Evolutionary conservation across 176 grass and related monocot genomes (phyloP), one percentile per base, ranked within the genome.

Genomic region (Dactylis glomerata): DNA sequence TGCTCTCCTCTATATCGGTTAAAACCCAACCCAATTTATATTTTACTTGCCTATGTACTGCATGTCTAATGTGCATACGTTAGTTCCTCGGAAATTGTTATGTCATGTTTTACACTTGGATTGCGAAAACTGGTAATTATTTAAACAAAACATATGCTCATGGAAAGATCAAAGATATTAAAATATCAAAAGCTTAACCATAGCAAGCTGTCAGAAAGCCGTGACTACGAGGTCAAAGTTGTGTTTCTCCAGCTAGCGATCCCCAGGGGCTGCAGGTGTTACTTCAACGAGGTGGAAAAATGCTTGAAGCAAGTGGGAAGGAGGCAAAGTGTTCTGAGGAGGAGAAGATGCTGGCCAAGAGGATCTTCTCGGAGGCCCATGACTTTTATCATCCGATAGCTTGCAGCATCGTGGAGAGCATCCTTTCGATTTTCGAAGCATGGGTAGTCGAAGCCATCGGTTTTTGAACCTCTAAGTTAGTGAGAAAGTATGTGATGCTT

Each of bases 271-370:
- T 98, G 93, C 87, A 93, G 91, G 63, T 88, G 91, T 50, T 95
- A 93, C 85, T 87, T 85, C 81, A 68, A 70, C 1, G 89, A 93
- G 80, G 89, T 93, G 22, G 96, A 95, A 82, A 95, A 78, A 82
- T 91, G 85, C 22, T 81, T 98, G 85, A 98, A 98, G 83, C 91
- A 95, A 69, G 96, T 98, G 16, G 96, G 96, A 15, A 93, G 91
- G 83, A 98, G 34, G 91, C 89, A 1, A 80, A 68, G 41, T 91
- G 91, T 45, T 92, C 91, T 1, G 68, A 75, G 1, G 87, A 87
- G 73, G 93, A 93, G 72, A 92, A 87, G 81, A 94, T 94, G 89
- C 76, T 94, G 76, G 92, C 92, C 20, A 83, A 90, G 24, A 88
- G 92, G 86, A 92, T 92, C 44, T 94, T 91, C 74, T 82, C 89